Evolutionary conservation across 179 eudicot genomes (phyloP).

Genomic region (Actinidia arguta): DNA sequence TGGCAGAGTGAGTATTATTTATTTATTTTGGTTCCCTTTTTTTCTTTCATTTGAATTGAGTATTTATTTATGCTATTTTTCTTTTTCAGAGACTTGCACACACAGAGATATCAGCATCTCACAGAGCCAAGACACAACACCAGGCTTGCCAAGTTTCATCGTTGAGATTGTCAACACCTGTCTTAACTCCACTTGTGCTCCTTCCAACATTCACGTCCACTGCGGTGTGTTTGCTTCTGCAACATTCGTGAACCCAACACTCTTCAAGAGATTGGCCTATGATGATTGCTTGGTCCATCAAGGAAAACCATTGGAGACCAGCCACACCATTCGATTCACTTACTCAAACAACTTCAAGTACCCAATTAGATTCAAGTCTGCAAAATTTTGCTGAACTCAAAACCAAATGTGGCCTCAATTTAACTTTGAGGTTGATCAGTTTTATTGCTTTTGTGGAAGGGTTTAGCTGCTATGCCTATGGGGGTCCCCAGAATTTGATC

Average conservation of each 20-base stretch:
- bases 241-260: conserved; percentile 38
- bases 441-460: no score
- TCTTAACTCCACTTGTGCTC: conserved; percentile 30
- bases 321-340: conserved; percentile 36
- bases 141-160: conserved; percentile 44
- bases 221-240: conserved; percentile 57
- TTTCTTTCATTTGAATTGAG: no score
- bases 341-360: conserved; percentile 47
- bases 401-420: not conserved
- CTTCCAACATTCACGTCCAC: conserved; percentile 40
- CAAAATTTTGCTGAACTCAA: conserved; percentile 32
- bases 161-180: conserved; percentile 50
- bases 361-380: conserved; percentile 39
- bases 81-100: conserved; percentile 33
- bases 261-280: conserved; percentile 37
- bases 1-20: no score
- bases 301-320: conserved; percentile 33
- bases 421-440: no score
- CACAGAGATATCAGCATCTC: conserved; percentile 41
- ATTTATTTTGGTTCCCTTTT: no score
- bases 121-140: conserved; percentile 35
- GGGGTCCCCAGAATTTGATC: no score
- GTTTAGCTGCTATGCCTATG: no score
- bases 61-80: not conserved
- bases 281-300: conserved; percentile 48